Conservation (phyloP, 306 rosid species). For the Mimosa bimucronata region DNA sequence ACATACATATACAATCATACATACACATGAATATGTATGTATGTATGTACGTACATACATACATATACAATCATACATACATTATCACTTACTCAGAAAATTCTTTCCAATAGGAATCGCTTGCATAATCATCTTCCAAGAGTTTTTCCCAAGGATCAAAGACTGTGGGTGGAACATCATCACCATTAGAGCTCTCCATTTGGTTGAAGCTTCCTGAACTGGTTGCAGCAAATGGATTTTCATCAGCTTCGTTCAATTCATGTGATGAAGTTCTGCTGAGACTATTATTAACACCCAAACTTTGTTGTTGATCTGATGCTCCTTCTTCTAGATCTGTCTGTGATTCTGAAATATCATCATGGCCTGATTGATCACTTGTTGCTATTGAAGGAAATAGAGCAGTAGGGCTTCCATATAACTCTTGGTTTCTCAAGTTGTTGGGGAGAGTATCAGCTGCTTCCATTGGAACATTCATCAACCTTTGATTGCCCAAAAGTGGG, state of each 20-base stretch:
- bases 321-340: slow-evolving; percentile 40
- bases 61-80: too few species aligned
- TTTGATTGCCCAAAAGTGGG: slow-evolving; percentile 31
- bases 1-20: background rate
- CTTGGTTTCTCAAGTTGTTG: slow-evolving; percentile 30
- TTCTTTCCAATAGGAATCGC: slow-evolving; percentile 81
- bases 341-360: slow-evolving; percentile 43
- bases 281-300: too few species aligned
- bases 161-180: slow-evolving; percentile 43
- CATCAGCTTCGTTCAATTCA: slow-evolving; percentile 18
- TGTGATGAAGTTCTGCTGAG: too few species aligned
- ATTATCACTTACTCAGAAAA: slow-evolving; percentile 59
- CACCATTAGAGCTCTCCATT: slow-evolving; percentile 15
- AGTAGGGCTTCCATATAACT: slow-evolving; percentile 36
- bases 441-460: slow-evolving; percentile 32
- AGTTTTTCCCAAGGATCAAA: slow-evolving; percentile 82
- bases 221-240: slow-evolving; percentile 44
- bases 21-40: too few species aligned
- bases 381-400: slow-evolving; percentile 33
- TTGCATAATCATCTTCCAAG: slow-evolving; percentile 65
- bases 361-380: slow-evolving; percentile 26
- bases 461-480: slow-evolving; percentile 32
- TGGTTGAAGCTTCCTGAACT: too few species aligned
- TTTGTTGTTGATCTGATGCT: slow-evolving; percentile 23
- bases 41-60: too few species aligned